phyloP scores from a whole-genome alignment of 192 early-diverging fungal species.

The Backusella tuberculispora region DNA sequence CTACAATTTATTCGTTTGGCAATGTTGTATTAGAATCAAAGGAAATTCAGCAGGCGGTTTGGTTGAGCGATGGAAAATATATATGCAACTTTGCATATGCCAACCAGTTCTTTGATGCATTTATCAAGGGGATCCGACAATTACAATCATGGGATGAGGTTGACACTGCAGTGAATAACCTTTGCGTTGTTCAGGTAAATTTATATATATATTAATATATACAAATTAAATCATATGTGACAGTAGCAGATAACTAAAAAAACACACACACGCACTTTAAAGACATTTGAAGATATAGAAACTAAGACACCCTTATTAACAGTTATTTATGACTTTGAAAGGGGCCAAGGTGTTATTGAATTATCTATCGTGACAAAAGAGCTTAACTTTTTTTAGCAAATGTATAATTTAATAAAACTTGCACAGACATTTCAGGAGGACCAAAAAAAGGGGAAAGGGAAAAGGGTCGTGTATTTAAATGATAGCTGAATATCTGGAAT shows the following conservation, averaged over 20 bases:
- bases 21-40: slow-evolving; percentile 48
- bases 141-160: slow-evolving; percentile 50
- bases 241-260: background rate
- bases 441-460: background rate
- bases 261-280: background rate
- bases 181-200: slow-evolving; percentile 53
- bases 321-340: slow-evolving; percentile 58
- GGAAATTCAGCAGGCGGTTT: slow-evolving; percentile 49
- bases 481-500: background rate
- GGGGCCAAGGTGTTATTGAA: slow-evolving; percentile 55
- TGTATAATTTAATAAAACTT: slow-evolving; percentile 17
- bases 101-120: slow-evolving; percentile 59
- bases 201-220: background rate
- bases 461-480: background rate
- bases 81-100: slow-evolving; percentile 53
- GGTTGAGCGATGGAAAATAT: slow-evolving; percentile 41
- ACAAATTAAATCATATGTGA: too few species aligned
- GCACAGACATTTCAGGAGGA: slow-evolving; percentile 4
- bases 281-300: slow-evolving; percentile 44
- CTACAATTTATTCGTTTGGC: slow-evolving; percentile 55
- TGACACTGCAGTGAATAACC: slow-evolving; percentile 50
- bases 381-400: slow-evolving; percentile 9
- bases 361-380: slow-evolving; percentile 38
- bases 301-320: slow-evolving; percentile 38
- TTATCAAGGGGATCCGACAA: slow-evolving; percentile 48